Base-by-base conservation (phyloP, 2,329 filamentous ascomycete genomes). In the Chaetomium sp. region DNA sequence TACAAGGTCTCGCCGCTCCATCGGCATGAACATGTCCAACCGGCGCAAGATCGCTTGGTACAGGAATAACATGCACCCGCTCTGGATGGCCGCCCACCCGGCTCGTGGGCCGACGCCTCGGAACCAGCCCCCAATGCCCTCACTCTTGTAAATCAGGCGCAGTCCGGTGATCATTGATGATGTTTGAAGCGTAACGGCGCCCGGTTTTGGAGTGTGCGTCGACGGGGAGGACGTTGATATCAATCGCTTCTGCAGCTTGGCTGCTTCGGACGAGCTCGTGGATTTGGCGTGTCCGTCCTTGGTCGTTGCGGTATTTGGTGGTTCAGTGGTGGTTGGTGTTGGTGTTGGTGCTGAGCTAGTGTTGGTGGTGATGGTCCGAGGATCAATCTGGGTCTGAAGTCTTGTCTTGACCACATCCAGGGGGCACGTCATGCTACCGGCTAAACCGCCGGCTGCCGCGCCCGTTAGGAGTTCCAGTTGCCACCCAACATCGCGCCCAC, bases 21-120 rank as follows among this genome's bases (percentile, higher is more conserved):
- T 14, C 9, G 74, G 74, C 56, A 74, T 61, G 68, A 74, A 73
- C 42, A 71, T 63, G 55, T 91, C 87, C 62, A 97, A 79, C 71
- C 86, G 83, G 66, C 87, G 85, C 68, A 97, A 74, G 54, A 97
- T 76, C 58, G 86, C 87, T 74, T 97, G 92, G 71, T 97, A 97
- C 70, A 96, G 77, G 64, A 97, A 91, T 68, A 97, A 77, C 92
- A 97, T 97, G 62, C 90, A 95, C 43, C 91, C 89, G 67, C 89
- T 96, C 75, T 99, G 94, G 56, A 97, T 89, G 67, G 92, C 96
- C 27, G 94, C 99, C 94, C 94, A 99, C 11, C 97, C 89, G 55
- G 87, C 87, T 53, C 94, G 83, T 1, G 94, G 94, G 0, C 92
- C 92, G 1, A 99, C 92, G 33, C 94, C 94, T 56, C 94, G 84